phyloP scores from a whole-genome alignment of 2,329 filamentous ascomycete genomes.

The Aspergillus fumigatus region DNA sequence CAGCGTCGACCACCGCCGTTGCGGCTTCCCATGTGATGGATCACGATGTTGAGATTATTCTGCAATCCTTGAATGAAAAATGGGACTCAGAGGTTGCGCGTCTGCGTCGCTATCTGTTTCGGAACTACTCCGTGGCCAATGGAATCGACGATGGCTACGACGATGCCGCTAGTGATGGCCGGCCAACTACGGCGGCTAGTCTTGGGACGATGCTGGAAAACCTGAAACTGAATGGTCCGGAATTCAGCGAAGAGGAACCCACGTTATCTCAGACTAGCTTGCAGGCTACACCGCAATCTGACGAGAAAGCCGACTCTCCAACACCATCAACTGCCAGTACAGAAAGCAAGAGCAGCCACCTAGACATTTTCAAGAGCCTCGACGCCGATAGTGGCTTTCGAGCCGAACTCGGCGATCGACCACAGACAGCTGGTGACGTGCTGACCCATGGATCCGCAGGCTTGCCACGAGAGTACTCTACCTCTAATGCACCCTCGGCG shows the following conservation, averaged over 20 bases:
- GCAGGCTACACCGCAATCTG: background rate
- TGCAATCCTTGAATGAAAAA: conserved; percentile 40
- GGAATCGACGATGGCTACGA: conserved; percentile 27
- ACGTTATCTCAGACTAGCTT: conserved; percentile 15
- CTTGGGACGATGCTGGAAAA: conserved; percentile 36
- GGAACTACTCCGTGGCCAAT: conserved; percentile 42
- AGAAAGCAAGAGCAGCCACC: conserved; percentile 7
- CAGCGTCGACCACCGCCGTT: conserved; percentile 14
- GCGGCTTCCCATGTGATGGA: conserved; percentile 24
- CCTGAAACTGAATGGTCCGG: conserved; percentile 32
- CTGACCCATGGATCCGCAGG: conserved; percentile 13
- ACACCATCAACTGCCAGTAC: conserved; percentile 2
- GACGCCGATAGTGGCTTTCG: conserved; percentile 15
- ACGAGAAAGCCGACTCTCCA: too few species aligned
- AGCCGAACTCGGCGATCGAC: conserved; percentile 16
- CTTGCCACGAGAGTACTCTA: conserved; percentile 20
- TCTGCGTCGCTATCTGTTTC: conserved; percentile 41
- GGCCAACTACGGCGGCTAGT: conserved; percentile 36
- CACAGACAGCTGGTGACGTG: conserved; percentile 23
- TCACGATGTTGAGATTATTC: conserved; percentile 39
- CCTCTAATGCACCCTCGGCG: conserved; percentile 17
- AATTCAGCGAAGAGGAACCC: conserved; percentile 25
- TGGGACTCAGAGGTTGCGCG: conserved; percentile 43
- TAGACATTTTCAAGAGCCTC: conserved; percentile 18
- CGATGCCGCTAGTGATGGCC: conserved; percentile 33